Base-by-base conservation (phyloP, 2,329 filamentous ascomycete genomes). In the Claviceps sp. region DNA sequence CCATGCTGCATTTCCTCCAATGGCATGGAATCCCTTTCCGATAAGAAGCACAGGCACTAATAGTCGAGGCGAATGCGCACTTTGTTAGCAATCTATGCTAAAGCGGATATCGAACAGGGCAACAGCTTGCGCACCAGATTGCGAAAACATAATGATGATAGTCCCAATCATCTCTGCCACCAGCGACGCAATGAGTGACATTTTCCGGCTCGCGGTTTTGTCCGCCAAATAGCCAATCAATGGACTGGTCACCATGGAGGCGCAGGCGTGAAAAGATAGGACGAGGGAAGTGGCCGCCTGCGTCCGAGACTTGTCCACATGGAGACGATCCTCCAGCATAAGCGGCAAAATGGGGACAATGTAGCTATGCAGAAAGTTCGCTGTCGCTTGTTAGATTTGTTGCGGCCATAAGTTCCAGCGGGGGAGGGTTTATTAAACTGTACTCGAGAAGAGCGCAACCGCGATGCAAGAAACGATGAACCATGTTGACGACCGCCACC, bases 371-470 rank as follows among this genome's bases (percentile, higher is more conserved):
- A 49, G 38, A 13, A 49, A 49, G 16, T 49, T 48, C 14, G 38
- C 46, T 48, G 14, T 16, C 4, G 4, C 8, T n/a, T 13, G 37
- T 48, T 34, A 48, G 46, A 4, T 26, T 13, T n/a, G 6, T 26
- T 14, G 16, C 17, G 13, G 2, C 16, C 2, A 23, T 14, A 2
- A 2, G 7, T 1, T 9, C 4, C 14, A 17, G 26, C 4, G 44
- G 34, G 20, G 17, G 6, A 34, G 20, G 13, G 6, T n/a, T n/a
- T n/a, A 6, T 13, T 5, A 4, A 11, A 49, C 8, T 9, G 6
- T 42, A 49, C 47, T 38, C 6, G 47, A 40, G 20, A 49, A 49
- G n/a, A 49, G 47, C 16, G 47, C 47, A 49, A 42, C 34, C 8
- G 47, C 22, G 8, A 49, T 49, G 37, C 47, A 49, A 17, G 22